Evolutionary conservation across 352 stramenopile genomes (phyloP), one percentile per base, ranked within the genome.

Genomic region (Pilasporangium apinafurcum): DNA sequence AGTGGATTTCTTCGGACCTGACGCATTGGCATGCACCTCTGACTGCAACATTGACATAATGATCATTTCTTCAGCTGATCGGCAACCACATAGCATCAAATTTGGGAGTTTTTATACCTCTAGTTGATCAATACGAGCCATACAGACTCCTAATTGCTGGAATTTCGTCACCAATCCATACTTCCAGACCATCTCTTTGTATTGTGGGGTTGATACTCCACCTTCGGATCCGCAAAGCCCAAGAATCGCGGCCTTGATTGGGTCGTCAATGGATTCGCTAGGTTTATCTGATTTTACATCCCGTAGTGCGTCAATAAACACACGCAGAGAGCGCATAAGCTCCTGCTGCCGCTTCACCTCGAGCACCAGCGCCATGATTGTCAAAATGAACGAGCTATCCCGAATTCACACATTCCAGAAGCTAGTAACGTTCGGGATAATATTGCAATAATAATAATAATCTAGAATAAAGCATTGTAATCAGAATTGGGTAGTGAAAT

Each of bases 291-390:
- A 53, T 40, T 79, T 76, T 14, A 83, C 49, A 34, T 71, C 75
- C 29, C 75, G 72, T 25, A 91, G 46, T 34, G 72, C 65, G 53
- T 88, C 75, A 17, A 91, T 65, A 54, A 91, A 86, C 34, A 43
- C 50, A n/a, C 63, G 66, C 41, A 91, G 42, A 34, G 60, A 62
- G 45, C 53, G 58, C 65, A 87, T 65, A 9, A 80, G 60, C 37
- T 56, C 47, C 48, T 72, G 60, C 58, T 88, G 75, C 46, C 58
- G 43, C 44, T 66, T 59, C 37, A 68, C 42, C 47, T 80, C 56
- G 28, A 22, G 29, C 14, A 56, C 45, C 42, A 73, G 42, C 22
- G 44, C 18, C 32, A 29, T 25, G 24, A 44, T 37, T 27, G 20
- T 33, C 12, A 37, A 32, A 42, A 25, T 49, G n/a, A 18, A 8